Conservation (phyloP, 176 grass and related monocot genomes). For the Elaeis guineensis region DNA sequence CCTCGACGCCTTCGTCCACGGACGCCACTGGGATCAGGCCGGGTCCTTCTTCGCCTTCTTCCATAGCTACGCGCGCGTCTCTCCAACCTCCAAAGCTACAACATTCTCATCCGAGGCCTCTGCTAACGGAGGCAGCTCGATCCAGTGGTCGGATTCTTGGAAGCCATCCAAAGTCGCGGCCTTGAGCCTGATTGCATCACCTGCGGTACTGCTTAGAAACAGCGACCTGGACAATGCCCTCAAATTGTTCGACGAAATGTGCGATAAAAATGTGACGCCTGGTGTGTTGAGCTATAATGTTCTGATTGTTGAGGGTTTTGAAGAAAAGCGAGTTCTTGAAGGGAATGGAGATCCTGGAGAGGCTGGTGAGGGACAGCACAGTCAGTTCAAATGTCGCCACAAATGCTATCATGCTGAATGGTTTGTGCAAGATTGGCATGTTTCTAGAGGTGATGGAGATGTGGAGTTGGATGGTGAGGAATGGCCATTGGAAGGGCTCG, state of each 20-base stretch:
- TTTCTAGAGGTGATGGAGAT: slow-evolving; percentile 52
- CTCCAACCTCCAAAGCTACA: slow-evolving; percentile 81
- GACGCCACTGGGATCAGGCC: slow-evolving; percentile 40
- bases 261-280: slow-evolving; percentile 32
- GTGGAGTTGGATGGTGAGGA: slow-evolving; percentile 67
- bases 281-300: slow-evolving; percentile 70
- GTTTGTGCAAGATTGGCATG: slow-evolving; percentile 58
- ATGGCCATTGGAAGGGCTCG: slow-evolving; percentile 43
- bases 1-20: slow-evolving; percentile 73
- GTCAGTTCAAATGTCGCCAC: slow-evolving; percentile 48
- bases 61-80: slow-evolving; percentile 40
- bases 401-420: slow-evolving; percentile 80
- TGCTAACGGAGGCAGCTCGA: slow-evolving; percentile 39
- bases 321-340: slow-evolving; percentile 37
- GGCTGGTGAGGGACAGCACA: slow-evolving; percentile 36
- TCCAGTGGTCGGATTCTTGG: slow-evolving; percentile 38
- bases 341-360: slow-evolving; percentile 65
- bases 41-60: slow-evolving; percentile 73
- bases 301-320: slow-evolving; percentile 46
- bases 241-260: slow-evolving; percentile 85
- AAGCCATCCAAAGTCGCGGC: slow-evolving; percentile 19
- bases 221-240: slow-evolving; percentile 28
- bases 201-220: slow-evolving; percentile 57
- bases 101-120: slow-evolving; percentile 77
- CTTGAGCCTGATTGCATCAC: slow-evolving; percentile 58